A percentile compares a stretch with the other conserved stretches of the same genome.
These are phyloP conservation scores for Acanthamoeba culbertsoni DNA, from an alignment of 208 protist genomes.

Conservation along the genomic window DNA sequence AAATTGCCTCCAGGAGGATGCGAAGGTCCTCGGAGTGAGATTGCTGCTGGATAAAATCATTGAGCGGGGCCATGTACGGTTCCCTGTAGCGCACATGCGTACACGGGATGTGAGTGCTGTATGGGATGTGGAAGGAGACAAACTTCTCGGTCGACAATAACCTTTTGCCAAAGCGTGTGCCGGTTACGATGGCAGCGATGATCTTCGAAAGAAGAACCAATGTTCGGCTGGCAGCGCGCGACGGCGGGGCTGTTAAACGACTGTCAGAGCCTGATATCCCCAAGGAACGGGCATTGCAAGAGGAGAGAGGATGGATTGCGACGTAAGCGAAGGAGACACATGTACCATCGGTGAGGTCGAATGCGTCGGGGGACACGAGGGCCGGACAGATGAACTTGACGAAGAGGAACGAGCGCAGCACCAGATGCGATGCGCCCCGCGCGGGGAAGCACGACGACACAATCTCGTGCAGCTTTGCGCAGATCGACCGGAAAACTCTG, in stretches of 20 bases:
- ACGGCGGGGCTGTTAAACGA: not conserved
- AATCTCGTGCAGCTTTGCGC: conserved; percentile 50
- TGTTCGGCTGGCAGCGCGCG: not conserved
- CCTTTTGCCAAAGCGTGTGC: not conserved
- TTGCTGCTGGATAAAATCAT: not conserved
- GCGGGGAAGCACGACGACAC: conserved; percentile 45
- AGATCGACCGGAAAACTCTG: conserved; percentile 31
- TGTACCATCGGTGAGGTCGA: conserved; percentile 14
- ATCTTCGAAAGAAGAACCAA: conserved; percentile 36
- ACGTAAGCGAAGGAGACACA: not conserved
- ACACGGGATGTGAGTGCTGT: not conserved
- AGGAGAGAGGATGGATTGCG: too few species aligned
- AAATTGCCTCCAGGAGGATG: not conserved
- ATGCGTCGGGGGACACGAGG: conserved; percentile 30
- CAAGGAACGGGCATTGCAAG: too few species aligned
- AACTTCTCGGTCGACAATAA: not conserved
- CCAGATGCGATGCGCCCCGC: not conserved
- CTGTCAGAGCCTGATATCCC: too few species aligned
- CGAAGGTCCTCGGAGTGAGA: conserved; percentile 1
- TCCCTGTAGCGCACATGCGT: not conserved
- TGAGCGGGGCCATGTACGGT: not conserved
- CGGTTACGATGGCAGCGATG: conserved; percentile 19
- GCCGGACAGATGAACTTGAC: conserved; percentile 53
- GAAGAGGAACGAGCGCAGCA: conserved; percentile 55
- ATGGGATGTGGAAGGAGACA: too few species aligned